Evolutionary conservation across 768 basidiomycete genomes (phyloP), one percentile per base, ranked within the genome.

Genomic region (Chalciporus pseudorubinellus): DNA sequence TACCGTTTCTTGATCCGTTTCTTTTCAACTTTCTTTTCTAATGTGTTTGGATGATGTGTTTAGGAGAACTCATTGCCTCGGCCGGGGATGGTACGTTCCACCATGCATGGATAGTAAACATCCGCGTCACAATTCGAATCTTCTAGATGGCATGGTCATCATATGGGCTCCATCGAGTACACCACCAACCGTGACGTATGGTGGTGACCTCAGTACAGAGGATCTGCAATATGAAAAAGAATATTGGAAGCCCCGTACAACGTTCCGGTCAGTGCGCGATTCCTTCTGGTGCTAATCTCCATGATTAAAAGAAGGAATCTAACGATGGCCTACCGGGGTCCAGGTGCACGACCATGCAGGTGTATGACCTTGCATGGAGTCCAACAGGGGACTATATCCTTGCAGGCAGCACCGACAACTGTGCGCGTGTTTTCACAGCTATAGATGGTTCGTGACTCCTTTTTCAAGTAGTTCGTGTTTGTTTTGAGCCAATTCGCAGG

Each of bases 331-430:
- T 14, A 9, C 16, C 24, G 39, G 22, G 44, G 19, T 40, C n/a
- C 63, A 95, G 94, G 51, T 92, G 91, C 59, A 91, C 93, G 2
- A 86, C 87, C 4, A 92, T 95, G 82, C 93, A 98, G 68, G 93
- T 98, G 6, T 99, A 99, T 68, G 97, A 99, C 64, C 76, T 99
- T 21, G 92, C 94, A 0, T 99, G 97, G 97, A 93, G 91, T 58
- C 97, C 97, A 0, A 87, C 88, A 16, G 93, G 95, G 28, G 91
- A 95, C 56, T 95, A 91, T 57, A 81, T 99, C 51, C 80, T 99
- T 39, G 87, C 93, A n/a, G 97, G 97, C 4, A 93, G 92, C 65
- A 98, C 95, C 8, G 97, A 99, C 69, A 98, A 98, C 59, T 87
- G 86, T 6, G 95, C 95, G 0, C 75, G 92, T 43, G 84, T 98